phyloP scores from a whole-genome alignment of 768 basidiomycete species.

The Myochromella boudieri region DNA sequence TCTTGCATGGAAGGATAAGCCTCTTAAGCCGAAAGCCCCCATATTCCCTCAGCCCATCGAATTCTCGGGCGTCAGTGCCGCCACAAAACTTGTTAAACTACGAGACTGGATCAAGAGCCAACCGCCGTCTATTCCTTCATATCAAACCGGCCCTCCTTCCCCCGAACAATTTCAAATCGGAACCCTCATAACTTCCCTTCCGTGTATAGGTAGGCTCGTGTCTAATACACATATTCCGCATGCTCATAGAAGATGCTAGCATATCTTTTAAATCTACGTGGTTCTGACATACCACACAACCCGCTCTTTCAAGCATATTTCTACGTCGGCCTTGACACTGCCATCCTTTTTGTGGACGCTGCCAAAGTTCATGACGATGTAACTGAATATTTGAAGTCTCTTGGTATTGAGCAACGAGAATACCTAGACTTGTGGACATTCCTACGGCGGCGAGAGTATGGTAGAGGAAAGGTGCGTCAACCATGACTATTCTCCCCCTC shows the following conservation, averaged over 20 bases:
- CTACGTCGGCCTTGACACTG: slow-evolving; percentile 61
- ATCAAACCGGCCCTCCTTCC: slow-evolving; percentile 61
- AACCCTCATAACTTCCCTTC: slow-evolving; percentile 66
- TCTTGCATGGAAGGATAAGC: slow-evolving; percentile 77
- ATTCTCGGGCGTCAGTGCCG: slow-evolving; percentile 66
- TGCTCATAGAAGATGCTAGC: slow-evolving; percentile 40
- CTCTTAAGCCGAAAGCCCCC: slow-evolving; percentile 60
- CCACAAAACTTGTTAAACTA: slow-evolving; percentile 68
- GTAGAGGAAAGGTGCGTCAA: slow-evolving; percentile 64
- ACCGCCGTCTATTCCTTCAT: slow-evolving; percentile 58
- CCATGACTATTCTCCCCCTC: slow-evolving; percentile 6
- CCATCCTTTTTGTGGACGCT: slow-evolving; percentile 76
- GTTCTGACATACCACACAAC: slow-evolving; percentile 87
- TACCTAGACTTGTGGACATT: slow-evolving; percentile 84
- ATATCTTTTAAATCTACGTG: slow-evolving; percentile 86
- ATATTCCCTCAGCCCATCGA: slow-evolving; percentile 70
- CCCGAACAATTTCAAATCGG: slow-evolving; percentile 63
- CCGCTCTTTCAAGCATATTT: slow-evolving; percentile 91
- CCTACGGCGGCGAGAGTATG: slow-evolving; percentile 73
- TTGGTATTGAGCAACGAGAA: slow-evolving; percentile 57
- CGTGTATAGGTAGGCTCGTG: slow-evolving; percentile 60
- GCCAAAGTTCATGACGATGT: slow-evolving; percentile 63
- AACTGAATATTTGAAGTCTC: slow-evolving; percentile 50
- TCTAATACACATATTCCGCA: background rate
- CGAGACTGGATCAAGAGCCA: slow-evolving; percentile 68